Conservation (phyloP, 306 rosid species). For the Inga oerstediana region DNA sequence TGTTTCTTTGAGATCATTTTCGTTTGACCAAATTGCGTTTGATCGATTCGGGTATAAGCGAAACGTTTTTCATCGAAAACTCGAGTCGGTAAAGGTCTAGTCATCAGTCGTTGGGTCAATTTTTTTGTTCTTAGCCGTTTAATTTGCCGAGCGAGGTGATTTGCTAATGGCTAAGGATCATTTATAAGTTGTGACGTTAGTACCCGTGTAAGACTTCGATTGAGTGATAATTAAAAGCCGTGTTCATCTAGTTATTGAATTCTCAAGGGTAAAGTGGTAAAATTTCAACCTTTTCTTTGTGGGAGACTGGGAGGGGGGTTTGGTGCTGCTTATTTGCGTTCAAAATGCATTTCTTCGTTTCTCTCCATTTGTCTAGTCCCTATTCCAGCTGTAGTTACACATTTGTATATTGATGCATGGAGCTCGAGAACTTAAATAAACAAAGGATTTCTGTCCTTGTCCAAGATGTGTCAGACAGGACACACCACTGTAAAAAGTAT, state of each 20-base stretch:
- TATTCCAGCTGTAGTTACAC: slow-evolving; percentile 22
- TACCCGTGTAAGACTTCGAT: slow-evolving; percentile 22
- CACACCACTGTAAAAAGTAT: neutral
- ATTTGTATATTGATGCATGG: neutral
- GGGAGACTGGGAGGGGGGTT: neutral
- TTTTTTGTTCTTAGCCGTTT: neutral
- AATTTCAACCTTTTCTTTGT: neutral
- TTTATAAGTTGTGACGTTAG: slow-evolving; percentile 2
- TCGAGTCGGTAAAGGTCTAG: slow-evolving; percentile 17
- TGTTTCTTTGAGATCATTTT: slow-evolving; percentile 32
- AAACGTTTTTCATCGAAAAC: neutral
- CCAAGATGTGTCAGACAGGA: neutral
- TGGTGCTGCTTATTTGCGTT: neutral
- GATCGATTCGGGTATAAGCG: slow-evolving; percentile 23
- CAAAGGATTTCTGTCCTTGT: neutral
- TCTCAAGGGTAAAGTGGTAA: slow-evolving; percentile 21
- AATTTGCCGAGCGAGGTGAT: slow-evolving; percentile 31
- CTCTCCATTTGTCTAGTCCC: slow-evolving; percentile 5
- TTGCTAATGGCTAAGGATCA: slow-evolving; percentile 25
- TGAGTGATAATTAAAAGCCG: slow-evolving; percentile 8
- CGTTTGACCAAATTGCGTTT: slow-evolving; percentile 42
- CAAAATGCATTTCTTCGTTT: slow-evolving; percentile 11
- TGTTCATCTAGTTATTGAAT: slow-evolving; percentile 23
- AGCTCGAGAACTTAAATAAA: neutral
- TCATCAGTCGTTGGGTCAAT: slow-evolving; percentile 30